phyloP scores from a whole-genome alignment of 2,329 filamentous ascomycete genomes.

The Hymenotorrendiella dingleyae region DNA sequence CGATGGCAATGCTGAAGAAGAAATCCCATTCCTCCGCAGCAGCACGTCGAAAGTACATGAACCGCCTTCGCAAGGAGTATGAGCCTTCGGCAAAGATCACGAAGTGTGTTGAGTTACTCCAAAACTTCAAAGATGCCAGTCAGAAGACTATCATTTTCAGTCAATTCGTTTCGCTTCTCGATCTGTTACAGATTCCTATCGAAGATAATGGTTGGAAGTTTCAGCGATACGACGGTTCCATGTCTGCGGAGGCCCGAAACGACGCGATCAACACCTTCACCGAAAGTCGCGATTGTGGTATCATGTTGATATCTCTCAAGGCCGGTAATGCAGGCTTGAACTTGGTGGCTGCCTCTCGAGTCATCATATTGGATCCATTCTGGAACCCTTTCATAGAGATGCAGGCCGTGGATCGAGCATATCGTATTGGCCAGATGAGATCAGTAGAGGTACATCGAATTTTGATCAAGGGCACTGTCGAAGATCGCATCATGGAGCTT shows the following conservation, averaged over 20 bases:
- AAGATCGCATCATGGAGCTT: slow-evolving; percentile 75
- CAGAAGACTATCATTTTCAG: slow-evolving; percentile 81
- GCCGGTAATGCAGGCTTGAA: slow-evolving; percentile 85
- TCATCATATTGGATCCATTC: slow-evolving; percentile 88
- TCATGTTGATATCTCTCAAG: slow-evolving; percentile 75
- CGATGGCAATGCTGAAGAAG: slow-evolving; percentile 60
- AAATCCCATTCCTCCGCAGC: slow-evolving; percentile 57
- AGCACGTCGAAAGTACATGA: slow-evolving; percentile 65
- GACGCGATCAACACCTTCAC: slow-evolving; percentile 61
- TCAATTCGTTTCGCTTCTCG: slow-evolving; percentile 73
- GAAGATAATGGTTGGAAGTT: slow-evolving; percentile 44
- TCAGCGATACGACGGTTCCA: slow-evolving; percentile 69
- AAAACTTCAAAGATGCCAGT: slow-evolving; percentile 35
- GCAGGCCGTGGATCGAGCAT: slow-evolving; percentile 84
- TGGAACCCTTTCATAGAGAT: slow-evolving; percentile 94
- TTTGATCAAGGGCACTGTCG: slow-evolving; percentile 70
- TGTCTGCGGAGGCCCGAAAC: slow-evolving; percentile 61
- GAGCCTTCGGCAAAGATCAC: slow-evolving; percentile 70
- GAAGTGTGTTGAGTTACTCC: slow-evolving; percentile 60
- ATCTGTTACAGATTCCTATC: slow-evolving; percentile 70
- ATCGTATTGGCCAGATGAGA: slow-evolving; percentile 75
- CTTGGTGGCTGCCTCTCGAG: slow-evolving; percentile 72
- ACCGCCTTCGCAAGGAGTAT: slow-evolving; percentile 66
- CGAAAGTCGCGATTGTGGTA: slow-evolving; percentile 50
- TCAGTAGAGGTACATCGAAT: slow-evolving; percentile 76